Evolutionary conservation across 352 stramenopile genomes (phyloP).

Genomic region (Globisporangium uncinulatum): DNA sequence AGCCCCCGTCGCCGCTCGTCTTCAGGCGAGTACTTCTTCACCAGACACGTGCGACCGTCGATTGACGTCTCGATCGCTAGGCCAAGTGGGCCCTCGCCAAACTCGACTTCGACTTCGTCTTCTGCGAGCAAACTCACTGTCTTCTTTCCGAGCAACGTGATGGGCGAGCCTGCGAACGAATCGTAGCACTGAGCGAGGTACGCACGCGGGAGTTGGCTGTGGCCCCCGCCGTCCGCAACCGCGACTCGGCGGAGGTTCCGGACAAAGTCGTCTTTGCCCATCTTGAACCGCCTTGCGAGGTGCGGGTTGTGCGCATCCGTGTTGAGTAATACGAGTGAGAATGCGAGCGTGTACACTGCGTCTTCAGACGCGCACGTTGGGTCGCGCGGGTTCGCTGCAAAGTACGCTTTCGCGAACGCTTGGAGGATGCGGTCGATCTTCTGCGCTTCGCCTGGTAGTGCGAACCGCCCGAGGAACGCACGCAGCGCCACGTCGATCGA

Average conservation of each 20-base stretch:
- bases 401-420: constrained; percentile 68
- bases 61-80: constrained; percentile 79
- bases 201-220: constrained; percentile 21
- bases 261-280: constrained; percentile 68
- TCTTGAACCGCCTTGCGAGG: constrained; percentile 61
- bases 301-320: constrained; percentile 75
- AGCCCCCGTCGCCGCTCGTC: constrained; percentile 13
- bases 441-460: constrained; percentile 67
- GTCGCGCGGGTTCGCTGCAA: constrained; percentile 43
- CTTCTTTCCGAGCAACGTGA: constrained; percentile 60
- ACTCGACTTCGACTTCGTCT: constrained; percentile 67
- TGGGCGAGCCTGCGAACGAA: constrained; percentile 47
- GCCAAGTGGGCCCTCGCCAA: constrained; percentile 42
- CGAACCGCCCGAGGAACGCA: constrained; percentile 68
- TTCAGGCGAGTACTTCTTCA: constrained; percentile 37
- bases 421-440: constrained; percentile 86
- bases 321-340: constrained; percentile 75
- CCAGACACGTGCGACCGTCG: constrained; percentile 56
- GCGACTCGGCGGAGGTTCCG: constrained; percentile 63
- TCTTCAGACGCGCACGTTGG: constrained; percentile 58
- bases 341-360: constrained; percentile 70
- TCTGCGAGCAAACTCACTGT: constrained; percentile 20
- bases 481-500: constrained; percentile 63
- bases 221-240: constrained; percentile 26
- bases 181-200: constrained; percentile 65